Percentiles rank a stretch among this genome's conserved stretches.
These are phyloP conservation scores for Sarcomyxa edulis DNA, from an alignment of 768 basidiomycete species.

Conservation along the genomic window DNA sequence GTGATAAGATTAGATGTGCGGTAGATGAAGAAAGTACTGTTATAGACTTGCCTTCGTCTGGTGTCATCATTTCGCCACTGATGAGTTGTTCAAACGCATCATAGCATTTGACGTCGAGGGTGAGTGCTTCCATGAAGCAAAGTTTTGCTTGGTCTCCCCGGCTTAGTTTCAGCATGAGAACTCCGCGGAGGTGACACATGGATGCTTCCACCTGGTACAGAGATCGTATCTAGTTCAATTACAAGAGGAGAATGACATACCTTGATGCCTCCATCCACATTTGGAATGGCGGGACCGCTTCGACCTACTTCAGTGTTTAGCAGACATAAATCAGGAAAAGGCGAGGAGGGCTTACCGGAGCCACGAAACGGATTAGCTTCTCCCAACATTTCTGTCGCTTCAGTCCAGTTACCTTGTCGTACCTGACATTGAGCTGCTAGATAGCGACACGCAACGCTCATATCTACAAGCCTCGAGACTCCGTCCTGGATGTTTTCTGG, in stretches of 20 bases:
- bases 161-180: constrained; percentile 92
- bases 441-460: constrained; percentile 94
- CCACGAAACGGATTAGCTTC: constrained; percentile 86
- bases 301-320: constrained; percentile 29
- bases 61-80: constrained; percentile 92
- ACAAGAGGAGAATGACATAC: constrained; percentile 30
- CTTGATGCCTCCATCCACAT: constrained; percentile 92
- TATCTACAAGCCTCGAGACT: constrained; percentile 80
- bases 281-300: constrained; percentile 70
- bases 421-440: constrained; percentile 94
- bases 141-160: constrained; percentile 88
- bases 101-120: constrained; percentile 94
- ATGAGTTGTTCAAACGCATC: constrained; percentile 91
- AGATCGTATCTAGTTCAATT: constrained; percentile 3
- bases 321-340: background rate
- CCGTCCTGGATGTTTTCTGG: constrained; percentile 58
- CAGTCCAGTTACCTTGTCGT: constrained; percentile 87
- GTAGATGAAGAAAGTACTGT: constrained; percentile 1
- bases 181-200: constrained; percentile 90
- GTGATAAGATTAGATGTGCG: constrained; percentile 1
- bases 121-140: constrained; percentile 93
- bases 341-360: constrained; percentile 38
- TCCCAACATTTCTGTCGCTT: constrained; percentile 89
- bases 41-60: constrained; percentile 79
- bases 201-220: constrained; percentile 85